Evolutionary conservation across 2,329 filamentous ascomycete species (phyloP), one percentile per base, ranked within the genome.

Genomic region (Botrytis paeoniae): DNA sequence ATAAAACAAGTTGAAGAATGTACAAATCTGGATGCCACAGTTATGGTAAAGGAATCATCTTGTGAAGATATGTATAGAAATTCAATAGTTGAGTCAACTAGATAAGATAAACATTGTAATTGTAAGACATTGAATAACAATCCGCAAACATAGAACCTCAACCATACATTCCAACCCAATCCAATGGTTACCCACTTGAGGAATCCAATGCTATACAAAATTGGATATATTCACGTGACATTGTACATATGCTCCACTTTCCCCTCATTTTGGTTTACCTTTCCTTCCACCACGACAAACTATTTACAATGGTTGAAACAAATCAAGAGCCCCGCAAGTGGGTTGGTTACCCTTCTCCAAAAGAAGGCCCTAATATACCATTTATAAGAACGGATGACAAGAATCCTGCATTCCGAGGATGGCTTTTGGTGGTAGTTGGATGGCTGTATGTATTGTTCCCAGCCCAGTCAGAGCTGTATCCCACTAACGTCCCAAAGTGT

Each of bases 321-420:
- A 41, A 37, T 37, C 45, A 54, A n/a, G 65, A 57, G 3, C 9
- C 45, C 7, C 43, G n/a, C 8, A 68, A 32, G 48, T 72, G 63
- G 62, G 43, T 69, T 51, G 78, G 75, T 5, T 81, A 81, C 57
- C 80, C 80, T 25, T 69, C 57, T 57, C 70, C 80, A 3, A 69
- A 78, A 20, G 75, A 80, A 72, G 79, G 71, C 1, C 78, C 79
- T 4, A n/a, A 65, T n/a, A 79, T 80, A 18, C 82, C 83, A 8
- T 87, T 86, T 75, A 80, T 83, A 37, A 84, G 85, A 75, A 80
- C 82, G n/a, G 81, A 85, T 45, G 87, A 89, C 75, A 85, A 87
- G 59, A 94, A 95, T 80, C 93, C 93, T 0, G 86, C 89, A 1
- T 84, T 97, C 75, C 86, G 90, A 72, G 93, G 93, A 8, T 82